phyloP scores from a whole-genome alignment of 225 moss, liverwort and hornwort species.

The Neckera pumila region DNA sequence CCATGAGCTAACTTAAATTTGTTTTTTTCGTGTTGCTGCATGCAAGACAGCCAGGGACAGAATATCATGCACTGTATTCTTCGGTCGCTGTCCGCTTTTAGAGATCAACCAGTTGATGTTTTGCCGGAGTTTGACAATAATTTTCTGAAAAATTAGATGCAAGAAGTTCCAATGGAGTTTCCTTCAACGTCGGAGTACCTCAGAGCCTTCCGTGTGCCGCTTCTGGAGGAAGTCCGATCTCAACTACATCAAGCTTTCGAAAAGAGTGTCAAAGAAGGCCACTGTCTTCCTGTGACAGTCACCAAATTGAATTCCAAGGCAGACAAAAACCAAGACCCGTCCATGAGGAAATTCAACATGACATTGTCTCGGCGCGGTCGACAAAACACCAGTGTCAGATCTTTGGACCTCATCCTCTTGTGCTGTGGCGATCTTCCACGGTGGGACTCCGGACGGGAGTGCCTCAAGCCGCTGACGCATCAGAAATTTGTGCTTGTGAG shows the following conservation, averaged over 20 bases:
- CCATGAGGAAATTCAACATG: neutral
- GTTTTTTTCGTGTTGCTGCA: neutral
- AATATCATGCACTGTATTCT: neutral
- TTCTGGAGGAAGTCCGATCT: conserved; percentile 21
- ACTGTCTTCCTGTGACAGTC: neutral
- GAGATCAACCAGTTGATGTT: neutral
- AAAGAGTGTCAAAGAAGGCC: neutral
- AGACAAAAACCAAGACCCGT: neutral
- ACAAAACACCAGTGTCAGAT: neutral
- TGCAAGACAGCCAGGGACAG: too few species aligned
- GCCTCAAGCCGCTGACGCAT: neutral
- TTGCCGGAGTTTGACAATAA: neutral
- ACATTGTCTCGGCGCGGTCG: too few species aligned
- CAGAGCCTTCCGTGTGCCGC: conserved; percentile 9
- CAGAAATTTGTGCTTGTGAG: neutral
- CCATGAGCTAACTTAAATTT: too few species aligned
- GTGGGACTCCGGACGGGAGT: conserved; percentile 1
- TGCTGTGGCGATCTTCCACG: neutral
- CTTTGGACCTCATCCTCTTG: conserved; percentile 10
- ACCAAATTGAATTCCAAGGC: neutral
- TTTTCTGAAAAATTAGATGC: neutral
- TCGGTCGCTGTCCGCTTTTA: neutral
- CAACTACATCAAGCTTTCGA: conserved; percentile 2
- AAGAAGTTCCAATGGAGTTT: conserved; percentile 10
- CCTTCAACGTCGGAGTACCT: conserved; percentile 3